A percentile compares a stretch with the other conserved stretches of the same genome.
Conservation (phyloP, 2,329 filamentous ascomycete species). For the Colletotrichum godetiae region DNA sequence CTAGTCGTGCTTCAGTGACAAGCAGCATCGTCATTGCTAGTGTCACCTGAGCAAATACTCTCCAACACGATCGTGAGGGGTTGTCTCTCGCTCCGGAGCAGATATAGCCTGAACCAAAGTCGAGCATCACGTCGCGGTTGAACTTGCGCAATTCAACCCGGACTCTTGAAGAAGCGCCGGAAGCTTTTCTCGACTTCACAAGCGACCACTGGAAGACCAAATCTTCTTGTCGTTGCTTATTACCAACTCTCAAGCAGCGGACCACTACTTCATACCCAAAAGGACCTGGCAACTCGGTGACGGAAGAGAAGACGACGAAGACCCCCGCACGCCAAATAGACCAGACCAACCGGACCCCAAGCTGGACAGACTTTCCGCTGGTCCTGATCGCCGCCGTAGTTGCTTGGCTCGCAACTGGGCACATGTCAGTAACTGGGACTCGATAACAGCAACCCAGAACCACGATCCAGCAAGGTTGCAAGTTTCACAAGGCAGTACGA, state of each 20-base stretch:
- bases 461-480: not conserved
- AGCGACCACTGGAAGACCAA: too few relatives aligned
- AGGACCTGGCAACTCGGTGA: not conserved
- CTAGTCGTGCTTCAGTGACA: not conserved
- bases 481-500: not conserved
- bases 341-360: not conserved
- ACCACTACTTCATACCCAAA: not conserved
- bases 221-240: not conserved
- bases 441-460: too few relatives aligned
- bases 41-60: not conserved
- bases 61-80: not conserved
- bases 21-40: conserved; percentile 5
- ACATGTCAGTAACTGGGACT: conserved; percentile 23
- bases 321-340: not conserved
- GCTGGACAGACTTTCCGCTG: conserved; percentile 21
- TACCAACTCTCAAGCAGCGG: not conserved
- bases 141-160: not conserved
- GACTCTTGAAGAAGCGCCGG: not conserved
- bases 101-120: not conserved
- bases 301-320: conserved; percentile 16
- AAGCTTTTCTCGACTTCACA: not conserved
- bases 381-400: conserved; percentile 17
- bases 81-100: not conserved
- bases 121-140: not conserved
- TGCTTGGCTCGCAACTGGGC: conserved; percentile 14